A percentile compares a stretch with the other conserved stretches of the same genome.
phyloP scores from a whole-genome alignment of 225 moss, liverwort and hornwort species.

The Pleurozium schreberi region DNA sequence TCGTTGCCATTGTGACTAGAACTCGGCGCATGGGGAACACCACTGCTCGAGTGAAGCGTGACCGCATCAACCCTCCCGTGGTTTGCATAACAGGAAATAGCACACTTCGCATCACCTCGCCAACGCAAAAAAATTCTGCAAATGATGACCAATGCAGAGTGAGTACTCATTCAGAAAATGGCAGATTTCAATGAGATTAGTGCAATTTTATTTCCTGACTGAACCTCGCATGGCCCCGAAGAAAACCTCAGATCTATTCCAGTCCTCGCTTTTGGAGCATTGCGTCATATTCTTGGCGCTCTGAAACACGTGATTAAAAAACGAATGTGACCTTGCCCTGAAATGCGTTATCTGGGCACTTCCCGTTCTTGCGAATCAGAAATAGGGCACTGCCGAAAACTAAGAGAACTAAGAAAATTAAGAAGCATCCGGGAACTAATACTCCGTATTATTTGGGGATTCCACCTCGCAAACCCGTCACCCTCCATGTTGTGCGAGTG shows the following conservation, averaged over 20 bases:
- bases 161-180: neutral
- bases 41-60: neutral
- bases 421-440: neutral
- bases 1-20: neutral
- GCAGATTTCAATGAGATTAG: neutral
- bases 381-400: neutral
- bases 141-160: neutral
- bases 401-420: neutral
- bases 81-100: neutral
- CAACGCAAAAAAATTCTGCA: neutral
- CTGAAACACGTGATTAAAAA: neutral
- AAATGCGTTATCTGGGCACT: neutral
- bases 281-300: neutral
- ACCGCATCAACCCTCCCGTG: constrained; percentile 9
- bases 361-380: neutral
- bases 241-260: neutral
- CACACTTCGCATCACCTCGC: neutral
- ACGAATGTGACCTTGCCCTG: neutral
- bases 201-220: neutral
- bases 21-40: neutral
- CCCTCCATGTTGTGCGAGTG: neutral
- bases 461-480: neutral
- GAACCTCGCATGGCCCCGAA: neutral
- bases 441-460: neutral
- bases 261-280: neutral